Conservation (phyloP, 2,329 filamentous ascomycete genomes). For the Macrophomina pseudophaseolina region DNA sequence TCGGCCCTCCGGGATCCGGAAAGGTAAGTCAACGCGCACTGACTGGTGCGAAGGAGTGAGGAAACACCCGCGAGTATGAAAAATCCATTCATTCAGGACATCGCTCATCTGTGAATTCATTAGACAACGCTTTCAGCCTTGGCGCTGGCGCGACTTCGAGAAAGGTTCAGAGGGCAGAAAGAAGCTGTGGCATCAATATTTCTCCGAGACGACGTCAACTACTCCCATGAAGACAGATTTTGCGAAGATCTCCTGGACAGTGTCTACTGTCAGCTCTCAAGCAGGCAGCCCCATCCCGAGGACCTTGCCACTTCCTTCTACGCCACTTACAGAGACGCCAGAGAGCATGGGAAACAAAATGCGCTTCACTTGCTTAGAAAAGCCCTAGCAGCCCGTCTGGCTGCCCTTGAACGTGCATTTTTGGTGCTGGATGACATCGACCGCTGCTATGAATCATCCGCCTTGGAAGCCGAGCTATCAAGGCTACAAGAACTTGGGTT, state of each 20-base stretch:
- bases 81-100: too few relatives aligned
- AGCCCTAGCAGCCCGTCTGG: background rate
- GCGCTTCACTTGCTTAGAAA: background rate
- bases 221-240: background rate
- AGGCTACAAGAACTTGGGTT: conserved; percentile 5
- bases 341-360: background rate
- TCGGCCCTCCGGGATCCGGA: conserved; percentile 25
- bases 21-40: conserved; percentile 9
- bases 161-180: background rate
- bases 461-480: conserved; percentile 1
- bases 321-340: background rate
- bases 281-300: background rate
- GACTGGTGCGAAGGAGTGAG: too few relatives aligned
- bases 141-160: background rate
- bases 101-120: background rate
- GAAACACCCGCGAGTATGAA: background rate
- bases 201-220: conserved; percentile 1
- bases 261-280: conserved; percentile 12
- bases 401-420: background rate
- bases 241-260: conserved; percentile 9
- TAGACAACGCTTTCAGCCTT: conserved; percentile 26
- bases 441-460: background rate
- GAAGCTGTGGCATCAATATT: conserved; percentile 13
- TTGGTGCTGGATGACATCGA: conserved; percentile 20
- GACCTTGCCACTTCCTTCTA: background rate